These are phyloP conservation scores for Clarireedia homoeocarpa DNA, from an alignment of 2,329 filamentous ascomycete genomes.

Conservation along the genomic window DNA sequence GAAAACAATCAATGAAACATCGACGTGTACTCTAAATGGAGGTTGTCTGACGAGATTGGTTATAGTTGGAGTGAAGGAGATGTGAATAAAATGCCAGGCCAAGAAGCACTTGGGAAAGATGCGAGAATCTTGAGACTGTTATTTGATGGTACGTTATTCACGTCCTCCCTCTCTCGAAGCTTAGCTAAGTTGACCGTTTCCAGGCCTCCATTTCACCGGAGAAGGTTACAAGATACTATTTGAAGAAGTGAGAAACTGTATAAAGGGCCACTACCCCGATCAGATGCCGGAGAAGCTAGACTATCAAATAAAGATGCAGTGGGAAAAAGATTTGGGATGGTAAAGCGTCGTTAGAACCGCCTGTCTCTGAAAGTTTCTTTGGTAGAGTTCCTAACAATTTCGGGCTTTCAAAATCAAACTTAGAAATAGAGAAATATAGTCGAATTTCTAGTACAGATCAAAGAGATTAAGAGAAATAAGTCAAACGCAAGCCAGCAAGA, in stretches of 20 bases:
- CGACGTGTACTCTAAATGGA: no score
- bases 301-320: not conserved
- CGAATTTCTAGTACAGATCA: no score
- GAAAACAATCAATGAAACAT: no score
- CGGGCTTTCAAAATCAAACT: no score
- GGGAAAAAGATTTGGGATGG: slow-evolving; percentile 3
- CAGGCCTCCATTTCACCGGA: slow-evolving; percentile 4
- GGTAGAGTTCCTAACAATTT: no score
- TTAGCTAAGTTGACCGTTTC: not conserved
- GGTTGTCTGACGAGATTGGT: not conserved
- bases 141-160: not conserved
- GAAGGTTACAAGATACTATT: slow-evolving; percentile 5
- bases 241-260: not conserved
- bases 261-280: not conserved
- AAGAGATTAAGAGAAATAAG: no score
- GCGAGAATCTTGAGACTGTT: not conserved
- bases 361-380: no score
- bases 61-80: slow-evolving; percentile 2
- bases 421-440: no score
- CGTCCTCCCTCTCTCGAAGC: not conserved
- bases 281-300: not conserved
- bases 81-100: not conserved
- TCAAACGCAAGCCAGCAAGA: no score
- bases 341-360: not conserved
- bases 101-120: not conserved